Percentiles rank a stretch among this genome's conserved stretches.
Evolutionary conservation across 352 stramenopile species (phyloP).

Genomic region (Pythium folliculosum): DNA sequence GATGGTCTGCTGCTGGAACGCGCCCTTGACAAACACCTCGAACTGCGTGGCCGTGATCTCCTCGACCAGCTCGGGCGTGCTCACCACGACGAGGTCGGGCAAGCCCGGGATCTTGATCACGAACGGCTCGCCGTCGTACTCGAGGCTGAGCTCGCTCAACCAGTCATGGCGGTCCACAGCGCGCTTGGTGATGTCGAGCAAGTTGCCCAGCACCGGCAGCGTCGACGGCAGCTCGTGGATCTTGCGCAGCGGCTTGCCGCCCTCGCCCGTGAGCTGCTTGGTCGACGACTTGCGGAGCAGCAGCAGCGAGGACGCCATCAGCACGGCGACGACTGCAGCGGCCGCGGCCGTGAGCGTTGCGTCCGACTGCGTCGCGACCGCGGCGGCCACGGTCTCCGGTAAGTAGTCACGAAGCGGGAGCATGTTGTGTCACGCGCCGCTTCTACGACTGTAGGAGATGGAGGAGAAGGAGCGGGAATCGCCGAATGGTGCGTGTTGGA

Average conservation of each 20-base stretch:
- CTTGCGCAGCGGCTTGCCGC: not conserved
- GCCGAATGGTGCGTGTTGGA: not conserved
- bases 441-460: not conserved
- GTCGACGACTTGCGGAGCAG: not conserved
- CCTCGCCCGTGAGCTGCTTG: not conserved
- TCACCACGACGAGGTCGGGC: not conserved
- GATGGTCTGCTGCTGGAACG: not conserved
- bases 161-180: not conserved
- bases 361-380: not conserved
- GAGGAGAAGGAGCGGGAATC: not conserved
- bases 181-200: slow-evolving; percentile 1
- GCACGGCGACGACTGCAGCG: not conserved
- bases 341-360: not conserved
- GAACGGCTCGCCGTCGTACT: not conserved
- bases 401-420: not conserved
- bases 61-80: not conserved
- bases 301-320: not conserved
- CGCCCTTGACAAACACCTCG: not conserved
- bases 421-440: not conserved
- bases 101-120: not conserved
- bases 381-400: not conserved
- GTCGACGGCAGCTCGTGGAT: not conserved
- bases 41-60: slow-evolving; percentile 1
- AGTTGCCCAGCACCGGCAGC: slow-evolving; percentile 1
- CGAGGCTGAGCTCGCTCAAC: not conserved